Evolutionary conservation across 1,284 basidiomycete genomes (phyloP).

Genomic region (Cutaneotrichosporon arboriforme): DNA sequence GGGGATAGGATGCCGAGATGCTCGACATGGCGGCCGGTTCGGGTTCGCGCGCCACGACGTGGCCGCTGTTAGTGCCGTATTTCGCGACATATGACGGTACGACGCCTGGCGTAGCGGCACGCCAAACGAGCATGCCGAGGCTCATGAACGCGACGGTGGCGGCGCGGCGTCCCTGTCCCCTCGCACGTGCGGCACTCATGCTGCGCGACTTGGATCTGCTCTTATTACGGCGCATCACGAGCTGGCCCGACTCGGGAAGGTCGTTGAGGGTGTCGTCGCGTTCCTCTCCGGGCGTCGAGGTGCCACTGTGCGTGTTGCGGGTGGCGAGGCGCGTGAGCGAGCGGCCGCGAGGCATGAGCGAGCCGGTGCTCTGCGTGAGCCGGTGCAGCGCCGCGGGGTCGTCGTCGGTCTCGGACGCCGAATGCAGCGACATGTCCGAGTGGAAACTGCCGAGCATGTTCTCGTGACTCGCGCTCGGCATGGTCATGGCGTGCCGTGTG

Average conservation of each 20-base stretch:
- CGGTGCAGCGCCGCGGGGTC: conserved; percentile 8
- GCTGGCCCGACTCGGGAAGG: conserved; percentile 13
- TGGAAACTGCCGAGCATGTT: conserved; percentile 25
- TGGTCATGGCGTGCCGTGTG: conserved; percentile 6
- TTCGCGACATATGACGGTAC: background rate
- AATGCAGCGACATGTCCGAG: conserved; percentile 23
- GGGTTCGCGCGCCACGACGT: background rate
- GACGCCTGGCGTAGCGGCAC: background rate
- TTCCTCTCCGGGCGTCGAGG: conserved; percentile 3
- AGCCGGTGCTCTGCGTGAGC: conserved; percentile 18
- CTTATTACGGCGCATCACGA: conserved; percentile 7
- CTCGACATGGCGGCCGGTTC: background rate
- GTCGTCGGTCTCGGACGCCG: conserved; percentile 6
- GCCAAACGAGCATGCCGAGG: conserved; percentile 31
- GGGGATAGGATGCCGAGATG: background rate
- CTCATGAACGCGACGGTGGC: conserved; percentile 48
- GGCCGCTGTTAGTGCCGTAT: background rate
- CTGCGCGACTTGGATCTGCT: conserved; percentile 8
- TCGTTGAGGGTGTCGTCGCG: conserved; percentile 9
- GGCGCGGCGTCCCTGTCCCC: conserved; percentile 23
- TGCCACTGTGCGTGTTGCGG: background rate
- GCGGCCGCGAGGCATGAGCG: conserved; percentile 13
- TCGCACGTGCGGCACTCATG: conserved; percentile 6
- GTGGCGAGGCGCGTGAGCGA: conserved; percentile 2
- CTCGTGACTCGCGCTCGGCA: background rate